Percentiles rank a stretch among this genome's conserved stretches.
These are phyloP conservation scores for Pestalotiopsis sp. DNA, from an alignment of 2,329 filamentous ascomycete species.

Conservation along the genomic window DNA sequence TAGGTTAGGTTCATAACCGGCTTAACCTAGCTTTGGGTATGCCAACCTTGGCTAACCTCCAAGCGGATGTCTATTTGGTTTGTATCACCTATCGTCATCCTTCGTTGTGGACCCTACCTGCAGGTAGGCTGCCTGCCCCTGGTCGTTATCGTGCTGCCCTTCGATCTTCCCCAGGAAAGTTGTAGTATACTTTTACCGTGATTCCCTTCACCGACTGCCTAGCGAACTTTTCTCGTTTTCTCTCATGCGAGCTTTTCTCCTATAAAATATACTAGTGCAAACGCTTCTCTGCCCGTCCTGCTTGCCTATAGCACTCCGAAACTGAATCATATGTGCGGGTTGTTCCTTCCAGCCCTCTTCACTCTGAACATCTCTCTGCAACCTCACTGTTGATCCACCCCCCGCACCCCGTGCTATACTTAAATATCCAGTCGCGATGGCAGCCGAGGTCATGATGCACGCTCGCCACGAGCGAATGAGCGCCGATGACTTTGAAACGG, in stretches of 20 bases:
- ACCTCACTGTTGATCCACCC: constrained; percentile 7
- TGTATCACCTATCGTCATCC: constrained; percentile 6
- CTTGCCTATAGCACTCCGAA: not conserved
- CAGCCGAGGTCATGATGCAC: constrained; percentile 29
- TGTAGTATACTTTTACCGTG: not conserved
- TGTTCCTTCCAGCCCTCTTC: constrained; percentile 18
- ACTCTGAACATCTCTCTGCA: constrained; percentile 7
- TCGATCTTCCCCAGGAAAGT: constrained; percentile 2
- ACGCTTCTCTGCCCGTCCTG: not conserved
- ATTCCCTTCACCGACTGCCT: not conserved
- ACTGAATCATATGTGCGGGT: constrained; percentile 22
- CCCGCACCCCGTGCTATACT: constrained; percentile 2
- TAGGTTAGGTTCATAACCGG: not conserved
- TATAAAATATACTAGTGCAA: not conserved
- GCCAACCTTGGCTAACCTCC: not conserved
- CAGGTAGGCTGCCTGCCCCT: not conserved
- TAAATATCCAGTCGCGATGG: constrained; percentile 21
- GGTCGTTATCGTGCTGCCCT: constrained; percentile 1
- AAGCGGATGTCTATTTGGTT: constrained; percentile 3
- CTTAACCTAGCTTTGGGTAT: not conserved
- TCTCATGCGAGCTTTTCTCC: not conserved
- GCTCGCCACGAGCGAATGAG: constrained; percentile 31
- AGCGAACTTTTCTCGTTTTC: not conserved
- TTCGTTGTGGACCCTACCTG: constrained; percentile 11
- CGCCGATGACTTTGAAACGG: constrained; percentile 65